Percentiles rank a stretch among this genome's conserved stretches.
phyloP scores from a whole-genome alignment of 148 eudicot genomes.

The Rhododendron kiyosumense region DNA sequence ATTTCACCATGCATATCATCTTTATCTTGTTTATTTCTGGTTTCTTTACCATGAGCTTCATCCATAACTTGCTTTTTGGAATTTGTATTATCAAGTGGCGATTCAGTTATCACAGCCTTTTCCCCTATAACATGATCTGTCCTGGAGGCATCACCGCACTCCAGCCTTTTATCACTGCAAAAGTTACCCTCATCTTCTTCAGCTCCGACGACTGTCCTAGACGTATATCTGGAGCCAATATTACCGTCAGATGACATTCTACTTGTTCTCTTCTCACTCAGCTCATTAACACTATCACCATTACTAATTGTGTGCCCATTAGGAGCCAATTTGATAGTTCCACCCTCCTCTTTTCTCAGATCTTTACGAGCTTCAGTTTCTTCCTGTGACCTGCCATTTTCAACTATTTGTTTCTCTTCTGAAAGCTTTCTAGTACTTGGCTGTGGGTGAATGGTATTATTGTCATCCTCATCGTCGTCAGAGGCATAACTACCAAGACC shows the following conservation, averaged over 20 bases:
- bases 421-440: constrained; percentile 20
- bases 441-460: constrained; percentile 11
- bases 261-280: constrained; percentile 18
- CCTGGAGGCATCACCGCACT: constrained; percentile 30
- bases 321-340: constrained; percentile 22
- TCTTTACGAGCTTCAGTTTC: constrained; percentile 23
- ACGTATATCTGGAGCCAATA: constrained; percentile 17
- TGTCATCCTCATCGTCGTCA: constrained; percentile 64
- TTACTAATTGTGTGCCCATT: constrained; percentile 17
- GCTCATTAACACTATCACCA: constrained; percentile 14
- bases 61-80: constrained; percentile 28
- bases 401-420: constrained; percentile 26
- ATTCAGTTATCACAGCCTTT: constrained; percentile 33
- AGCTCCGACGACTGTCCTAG: constrained; percentile 13
- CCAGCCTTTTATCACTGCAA: constrained; percentile 19
- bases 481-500: constrained; percentile 92
- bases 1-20: constrained; percentile 45
- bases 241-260: constrained; percentile 19
- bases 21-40: constrained; percentile 31
- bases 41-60: constrained; percentile 38
- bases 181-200: constrained; percentile 23
- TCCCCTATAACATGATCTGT: constrained; percentile 26
- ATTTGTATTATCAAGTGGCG: constrained; percentile 20
- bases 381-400: constrained; percentile 38
- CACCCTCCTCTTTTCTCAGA: constrained; percentile 20